Percentiles rank a stretch among this genome's conserved stretches.
phyloP scores from a whole-genome alignment of 305 asterid genomes.

The Caryopteris hybrid region DNA sequence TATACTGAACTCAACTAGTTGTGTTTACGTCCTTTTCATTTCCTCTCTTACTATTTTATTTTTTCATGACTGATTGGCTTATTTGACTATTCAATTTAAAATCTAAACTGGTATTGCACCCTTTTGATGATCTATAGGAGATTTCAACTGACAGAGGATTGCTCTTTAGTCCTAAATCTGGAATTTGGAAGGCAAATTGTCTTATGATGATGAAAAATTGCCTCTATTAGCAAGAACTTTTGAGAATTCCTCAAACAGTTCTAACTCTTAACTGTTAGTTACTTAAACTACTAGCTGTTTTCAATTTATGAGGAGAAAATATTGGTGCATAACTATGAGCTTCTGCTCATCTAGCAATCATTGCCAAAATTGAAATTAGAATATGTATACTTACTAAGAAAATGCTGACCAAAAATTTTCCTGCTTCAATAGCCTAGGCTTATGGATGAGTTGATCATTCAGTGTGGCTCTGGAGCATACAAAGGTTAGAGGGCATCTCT shows the following conservation, averaged over 20 bases:
- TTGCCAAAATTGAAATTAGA: no score
- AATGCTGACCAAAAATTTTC: no score
- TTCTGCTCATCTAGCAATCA: not conserved
- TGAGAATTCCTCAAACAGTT: not conserved
- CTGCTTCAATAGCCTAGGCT: no score
- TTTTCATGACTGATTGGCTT: not conserved
- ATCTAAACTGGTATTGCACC: not conserved
- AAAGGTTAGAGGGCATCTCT: slow-evolving; percentile 1
- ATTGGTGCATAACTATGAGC: not conserved
- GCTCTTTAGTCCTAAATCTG: not conserved
- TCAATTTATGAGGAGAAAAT: not conserved
- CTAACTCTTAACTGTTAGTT: not conserved
- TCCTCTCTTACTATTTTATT: not conserved
- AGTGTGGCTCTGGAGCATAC: not conserved
- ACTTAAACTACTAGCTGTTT: not conserved
- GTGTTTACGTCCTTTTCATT: slow-evolving; percentile 1
- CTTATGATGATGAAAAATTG: not conserved
- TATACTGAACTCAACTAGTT: not conserved
- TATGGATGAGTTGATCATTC: no score
- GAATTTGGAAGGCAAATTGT: not conserved
- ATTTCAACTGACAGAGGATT: not conserved
- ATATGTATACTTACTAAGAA: no score
- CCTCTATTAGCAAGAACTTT: not conserved
- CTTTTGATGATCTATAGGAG: slow-evolving; percentile 1
- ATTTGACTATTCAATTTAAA: not conserved